phyloP scores from a whole-genome alignment of 2,329 filamentous ascomycete genomes.

The Coniochaeta hoffmannii region DNA sequence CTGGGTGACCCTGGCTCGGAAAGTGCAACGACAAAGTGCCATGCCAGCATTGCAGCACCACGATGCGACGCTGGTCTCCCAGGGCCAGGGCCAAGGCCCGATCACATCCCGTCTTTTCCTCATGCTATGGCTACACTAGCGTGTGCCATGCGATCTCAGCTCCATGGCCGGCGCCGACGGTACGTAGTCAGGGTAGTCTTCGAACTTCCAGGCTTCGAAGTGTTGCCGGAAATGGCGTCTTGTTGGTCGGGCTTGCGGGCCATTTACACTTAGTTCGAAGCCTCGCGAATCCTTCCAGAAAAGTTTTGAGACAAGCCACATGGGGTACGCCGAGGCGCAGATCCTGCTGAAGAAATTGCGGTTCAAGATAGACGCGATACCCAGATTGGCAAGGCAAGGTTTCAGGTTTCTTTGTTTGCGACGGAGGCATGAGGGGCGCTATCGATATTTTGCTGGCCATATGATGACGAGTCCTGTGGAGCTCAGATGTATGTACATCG shows the following conservation, averaged over 20 bases:
- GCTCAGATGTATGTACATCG: no score
- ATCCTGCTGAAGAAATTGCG: slow-evolving; percentile 1
- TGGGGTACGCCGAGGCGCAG: neutral
- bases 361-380: neutral
- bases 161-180: neutral
- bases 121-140: neutral
- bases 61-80: neutral
- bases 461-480: neutral
- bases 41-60: neutral
- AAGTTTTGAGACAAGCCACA: slow-evolving; percentile 1
- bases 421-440: neutral
- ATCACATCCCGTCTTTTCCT: neutral
- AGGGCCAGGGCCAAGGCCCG: neutral
- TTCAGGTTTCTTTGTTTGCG: neutral
- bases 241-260: no score
- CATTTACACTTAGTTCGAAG: no score
- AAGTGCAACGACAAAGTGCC: neutral
- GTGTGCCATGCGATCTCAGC: neutral
- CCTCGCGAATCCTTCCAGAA: neutral
- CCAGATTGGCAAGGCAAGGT: neutral
- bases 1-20: no score
- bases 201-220: no score
- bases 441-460: neutral
- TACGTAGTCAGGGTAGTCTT: no score
- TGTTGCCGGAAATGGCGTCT: neutral